Percentiles rank a stretch among this genome's conserved stretches.
These are phyloP conservation scores for Colletotrichum sp. DNA, from an alignment of 2,329 filamentous ascomycete genomes.

Conservation along the genomic window DNA sequence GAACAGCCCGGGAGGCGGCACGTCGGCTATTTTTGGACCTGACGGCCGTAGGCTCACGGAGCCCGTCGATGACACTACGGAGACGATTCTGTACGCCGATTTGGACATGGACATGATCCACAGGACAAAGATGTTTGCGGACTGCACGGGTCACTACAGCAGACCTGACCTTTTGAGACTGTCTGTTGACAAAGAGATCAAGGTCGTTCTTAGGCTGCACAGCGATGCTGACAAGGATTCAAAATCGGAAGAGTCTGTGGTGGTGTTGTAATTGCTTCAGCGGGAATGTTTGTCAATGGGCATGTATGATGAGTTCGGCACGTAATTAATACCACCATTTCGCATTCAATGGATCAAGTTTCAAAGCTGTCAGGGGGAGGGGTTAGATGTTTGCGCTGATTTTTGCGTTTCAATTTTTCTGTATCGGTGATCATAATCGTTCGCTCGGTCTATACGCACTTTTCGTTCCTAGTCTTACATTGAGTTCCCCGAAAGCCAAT, in stretches of 20 bases:
- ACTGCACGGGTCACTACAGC: slow-evolving; percentile 41
- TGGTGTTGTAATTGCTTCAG: neutral
- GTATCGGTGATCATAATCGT: neutral
- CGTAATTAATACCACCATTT: neutral
- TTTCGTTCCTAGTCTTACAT: neutral
- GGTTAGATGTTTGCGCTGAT: neutral
- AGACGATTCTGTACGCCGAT: slow-evolving; percentile 57
- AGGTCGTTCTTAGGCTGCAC: neutral
- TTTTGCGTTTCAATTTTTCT: neutral
- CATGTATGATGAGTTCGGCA: neutral
- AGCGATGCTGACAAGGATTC: neutral
- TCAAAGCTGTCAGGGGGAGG: too few species aligned
- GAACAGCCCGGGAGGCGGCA: slow-evolving; percentile 47
- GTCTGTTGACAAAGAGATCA: neutral
- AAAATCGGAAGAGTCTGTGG: neutral
- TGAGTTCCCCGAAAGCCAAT: neutral
- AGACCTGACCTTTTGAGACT: slow-evolving; percentile 46
- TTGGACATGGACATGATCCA: slow-evolving; percentile 50
- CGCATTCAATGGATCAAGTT: neutral
- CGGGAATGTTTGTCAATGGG: neutral
- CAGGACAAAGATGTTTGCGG: slow-evolving; percentile 43
- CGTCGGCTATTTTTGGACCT: slow-evolving; percentile 55
- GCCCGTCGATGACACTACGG: slow-evolving; percentile 40
- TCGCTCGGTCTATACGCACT: neutral
- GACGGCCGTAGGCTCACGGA: slow-evolving; percentile 53